Evolutionary conservation across 345 rosid genomes (phyloP).

Genomic region (Gossypium thurberi): DNA sequence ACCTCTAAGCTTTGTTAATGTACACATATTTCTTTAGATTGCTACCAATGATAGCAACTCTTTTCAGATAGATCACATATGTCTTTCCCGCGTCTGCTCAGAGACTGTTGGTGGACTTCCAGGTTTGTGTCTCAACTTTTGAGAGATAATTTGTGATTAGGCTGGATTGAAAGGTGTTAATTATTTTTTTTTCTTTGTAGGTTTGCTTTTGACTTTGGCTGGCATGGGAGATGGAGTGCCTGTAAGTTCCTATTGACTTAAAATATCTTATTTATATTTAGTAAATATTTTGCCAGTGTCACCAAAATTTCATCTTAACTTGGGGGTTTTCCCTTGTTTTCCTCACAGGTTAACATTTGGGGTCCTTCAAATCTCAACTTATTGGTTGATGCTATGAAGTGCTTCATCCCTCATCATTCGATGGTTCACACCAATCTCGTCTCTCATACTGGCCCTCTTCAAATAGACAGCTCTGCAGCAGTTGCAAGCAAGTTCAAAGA

Average conservation of each 20-base stretch:
- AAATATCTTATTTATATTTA: constrained; percentile 3
- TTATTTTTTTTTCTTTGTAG: constrained; percentile 24
- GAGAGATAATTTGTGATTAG: not conserved
- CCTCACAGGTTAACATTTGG: constrained; percentile 75
- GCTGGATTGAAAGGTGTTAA: not conserved
- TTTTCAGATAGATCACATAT: constrained; percentile 83
- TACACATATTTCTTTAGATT: not conserved
- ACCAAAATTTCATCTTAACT: not conserved
- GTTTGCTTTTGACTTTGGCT: constrained; percentile 84
- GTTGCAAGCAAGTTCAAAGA: constrained; percentile 30
- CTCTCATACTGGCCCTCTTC: constrained; percentile 14
- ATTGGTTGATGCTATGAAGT: constrained; percentile 86
- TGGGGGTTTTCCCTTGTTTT: not conserved
- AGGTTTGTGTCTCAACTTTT: constrained; percentile 39
- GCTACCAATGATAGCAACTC: constrained; percentile 1
- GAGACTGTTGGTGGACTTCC: constrained; percentile 98
- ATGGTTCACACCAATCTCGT: constrained; percentile 72
- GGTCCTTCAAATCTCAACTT: constrained; percentile 90
- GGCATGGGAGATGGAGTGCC: constrained; percentile 88
- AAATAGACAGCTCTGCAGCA: constrained; percentile 21
- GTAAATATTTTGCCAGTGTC: not conserved
- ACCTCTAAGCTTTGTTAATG: not conserved
- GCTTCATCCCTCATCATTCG: constrained; percentile 86
- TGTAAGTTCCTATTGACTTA: constrained; percentile 46
- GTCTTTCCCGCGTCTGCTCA: constrained; percentile 87